Percentiles rank a stretch among this genome's conserved stretches.
These are phyloP conservation scores for Solanum raphanifolium DNA, from an alignment of 257 asterid genomes.

Conservation along the genomic window DNA sequence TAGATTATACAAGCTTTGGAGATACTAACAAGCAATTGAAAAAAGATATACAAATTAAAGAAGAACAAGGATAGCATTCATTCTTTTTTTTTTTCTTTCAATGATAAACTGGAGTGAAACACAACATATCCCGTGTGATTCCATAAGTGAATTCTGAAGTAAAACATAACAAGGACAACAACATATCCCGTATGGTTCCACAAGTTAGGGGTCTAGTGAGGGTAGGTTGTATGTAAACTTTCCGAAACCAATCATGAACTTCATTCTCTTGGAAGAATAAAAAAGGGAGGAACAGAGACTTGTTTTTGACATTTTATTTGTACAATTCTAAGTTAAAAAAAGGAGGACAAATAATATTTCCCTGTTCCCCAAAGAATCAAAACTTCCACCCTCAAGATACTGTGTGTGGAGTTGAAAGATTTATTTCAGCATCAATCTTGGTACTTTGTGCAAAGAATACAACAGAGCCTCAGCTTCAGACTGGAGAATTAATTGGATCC, in stretches of 20 bases:
- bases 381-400: neutral
- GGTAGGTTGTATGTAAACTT: neutral
- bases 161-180: neutral
- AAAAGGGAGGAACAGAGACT: neutral
- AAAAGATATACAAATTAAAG: neutral
- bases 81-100: neutral
- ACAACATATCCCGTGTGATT: neutral
- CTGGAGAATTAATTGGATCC: conserved; percentile 30
- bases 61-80: neutral
- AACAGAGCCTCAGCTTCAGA: neutral
- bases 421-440: neutral
- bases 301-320: neutral
- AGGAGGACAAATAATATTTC: neutral
- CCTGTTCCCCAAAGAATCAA: neutral
- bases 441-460: neutral
- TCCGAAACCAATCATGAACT: neutral
- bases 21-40: neutral
- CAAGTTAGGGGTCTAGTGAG: neutral
- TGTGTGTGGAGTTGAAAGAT: neutral
- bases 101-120: neutral
- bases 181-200: neutral
- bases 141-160: neutral
- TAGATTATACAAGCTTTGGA: neutral
- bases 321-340: neutral
- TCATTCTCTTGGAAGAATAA: neutral